A percentile compares a stretch with the other conserved stretches of the same genome.
Evolutionary conservation across 257 asterid species (phyloP).

Genomic region (Plantago ovata): DNA sequence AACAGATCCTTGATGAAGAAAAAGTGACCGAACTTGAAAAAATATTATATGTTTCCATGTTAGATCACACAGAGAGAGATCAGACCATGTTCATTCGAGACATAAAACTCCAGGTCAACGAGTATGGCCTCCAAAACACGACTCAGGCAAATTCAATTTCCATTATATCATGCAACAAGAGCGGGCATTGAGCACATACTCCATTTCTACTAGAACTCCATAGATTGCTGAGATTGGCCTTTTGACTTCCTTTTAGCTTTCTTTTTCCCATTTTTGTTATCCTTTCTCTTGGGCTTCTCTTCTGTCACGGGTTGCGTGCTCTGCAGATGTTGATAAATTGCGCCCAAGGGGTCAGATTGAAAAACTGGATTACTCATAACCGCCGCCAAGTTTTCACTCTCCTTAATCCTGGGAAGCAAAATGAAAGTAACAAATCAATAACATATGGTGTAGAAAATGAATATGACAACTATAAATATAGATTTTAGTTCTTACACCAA

Average conservation of each 20-base stretch:
- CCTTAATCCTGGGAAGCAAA: constrained; percentile 56
- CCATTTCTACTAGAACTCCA: constrained; percentile 41
- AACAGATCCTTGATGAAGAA: no score
- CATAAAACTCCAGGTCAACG: background rate
- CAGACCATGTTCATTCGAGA: background rate
- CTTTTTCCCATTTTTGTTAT: constrained; percentile 32
- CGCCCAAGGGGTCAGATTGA: constrained; percentile 63
- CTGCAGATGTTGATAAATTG: constrained; percentile 68
- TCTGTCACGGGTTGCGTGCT: constrained; percentile 58
- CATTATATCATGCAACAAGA: background rate
- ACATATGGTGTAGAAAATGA: constrained; percentile 10
- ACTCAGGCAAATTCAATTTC: background rate
- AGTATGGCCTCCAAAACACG: background rate
- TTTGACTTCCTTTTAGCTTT: constrained; percentile 48
- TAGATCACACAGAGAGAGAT: no score
- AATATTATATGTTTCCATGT: no score
- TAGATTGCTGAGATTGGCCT: constrained; percentile 33
- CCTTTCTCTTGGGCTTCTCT: constrained; percentile 48
- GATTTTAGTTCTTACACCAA: constrained; percentile 52
- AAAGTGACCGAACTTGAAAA: no score
- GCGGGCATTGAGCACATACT: background rate
- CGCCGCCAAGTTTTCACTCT: constrained; percentile 49
- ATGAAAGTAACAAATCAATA: constrained; percentile 16
- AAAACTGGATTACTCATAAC: constrained; percentile 57
- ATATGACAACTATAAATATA: background rate